Evolutionary conservation across 2,329 filamentous ascomycete species (phyloP).

Genomic region (Aspergillus amoenus): DNA sequence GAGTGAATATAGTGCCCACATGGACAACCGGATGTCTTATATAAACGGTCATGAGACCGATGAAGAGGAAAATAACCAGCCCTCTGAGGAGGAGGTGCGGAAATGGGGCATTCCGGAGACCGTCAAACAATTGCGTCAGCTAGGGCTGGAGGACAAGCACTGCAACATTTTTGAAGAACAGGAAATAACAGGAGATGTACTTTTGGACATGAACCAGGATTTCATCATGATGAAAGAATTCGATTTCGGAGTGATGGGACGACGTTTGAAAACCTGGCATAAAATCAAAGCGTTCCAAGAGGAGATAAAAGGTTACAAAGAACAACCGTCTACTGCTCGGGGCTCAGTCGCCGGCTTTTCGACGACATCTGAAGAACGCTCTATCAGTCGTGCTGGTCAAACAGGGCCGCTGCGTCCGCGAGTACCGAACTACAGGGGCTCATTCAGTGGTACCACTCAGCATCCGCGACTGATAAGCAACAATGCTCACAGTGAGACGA

Average conservation of each 20-base stretch:
- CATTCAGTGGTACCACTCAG: conserved; percentile 25
- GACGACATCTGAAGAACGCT: conserved; percentile 47
- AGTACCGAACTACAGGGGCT: conserved; percentile 36
- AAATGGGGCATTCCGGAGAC: conserved; percentile 79
- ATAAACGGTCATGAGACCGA: conserved; percentile 94
- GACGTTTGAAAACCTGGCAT: conserved; percentile 91
- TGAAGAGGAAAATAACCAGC: conserved; percentile 76
- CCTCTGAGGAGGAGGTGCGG: conserved; percentile 72
- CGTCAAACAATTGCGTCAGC: conserved; percentile 81
- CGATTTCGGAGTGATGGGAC: conserved; percentile 85
- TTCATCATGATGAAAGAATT: conserved; percentile 95
- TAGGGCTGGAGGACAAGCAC: conserved; percentile 82
- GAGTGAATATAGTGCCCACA: conserved; percentile 82
- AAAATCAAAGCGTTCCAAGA: conserved; percentile 91
- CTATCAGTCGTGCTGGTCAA: conserved; percentile 39
- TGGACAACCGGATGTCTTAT: conserved; percentile 78
- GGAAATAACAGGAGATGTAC: conserved; percentile 90
- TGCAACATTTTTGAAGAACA: conserved; percentile 95
- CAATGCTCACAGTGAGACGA: conserved; percentile 30
- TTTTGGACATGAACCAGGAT: conserved; percentile 92
- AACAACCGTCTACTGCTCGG: conserved; percentile 27
- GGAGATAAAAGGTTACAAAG: conserved; percentile 68
- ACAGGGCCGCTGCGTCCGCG: conserved; percentile 42
- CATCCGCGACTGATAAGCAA: conserved; percentile 32
- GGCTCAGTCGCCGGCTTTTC: conserved; percentile 43